phyloP scores from a whole-genome alignment of 257 asterid species.

The Solanum pennellii region DNA sequence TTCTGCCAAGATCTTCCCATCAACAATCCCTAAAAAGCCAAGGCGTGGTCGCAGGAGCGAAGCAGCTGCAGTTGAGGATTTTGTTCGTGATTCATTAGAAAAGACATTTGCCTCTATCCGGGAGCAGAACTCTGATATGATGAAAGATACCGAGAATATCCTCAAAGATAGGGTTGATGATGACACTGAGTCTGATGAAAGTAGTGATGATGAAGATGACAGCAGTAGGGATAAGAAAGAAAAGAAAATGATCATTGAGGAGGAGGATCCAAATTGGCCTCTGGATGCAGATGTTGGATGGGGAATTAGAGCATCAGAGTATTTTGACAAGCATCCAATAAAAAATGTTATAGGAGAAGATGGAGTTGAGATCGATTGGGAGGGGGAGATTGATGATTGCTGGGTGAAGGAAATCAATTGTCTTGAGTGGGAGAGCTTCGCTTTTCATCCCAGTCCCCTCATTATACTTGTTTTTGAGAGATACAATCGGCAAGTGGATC shows the following conservation, averaged over 20 bases:
- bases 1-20: slow-evolving; percentile 25
- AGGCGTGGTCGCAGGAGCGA: slow-evolving; percentile 87
- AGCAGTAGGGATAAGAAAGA: slow-evolving; percentile 9
- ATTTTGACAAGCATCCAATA: slow-evolving; percentile 74
- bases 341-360: slow-evolving; percentile 68
- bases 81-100: slow-evolving; percentile 47
- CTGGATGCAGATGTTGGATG: slow-evolving; percentile 92
- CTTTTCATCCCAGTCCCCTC: slow-evolving; percentile 93
- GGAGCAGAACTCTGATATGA: slow-evolving; percentile 55
- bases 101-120: slow-evolving; percentile 55
- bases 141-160: slow-evolving; percentile 40
- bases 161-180: slow-evolving; percentile 44
- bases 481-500: slow-evolving; percentile 56
- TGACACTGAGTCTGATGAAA: slow-evolving; percentile 12
- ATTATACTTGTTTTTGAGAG: slow-evolving; percentile 78
- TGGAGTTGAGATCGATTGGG: slow-evolving; percentile 83
- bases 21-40: slow-evolving; percentile 55
- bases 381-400: slow-evolving; percentile 75
- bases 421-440: slow-evolving; percentile 98
- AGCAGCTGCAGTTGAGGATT: slow-evolving; percentile 93
- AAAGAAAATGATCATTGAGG: slow-evolving; percentile 51
- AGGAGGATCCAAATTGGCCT: slow-evolving; percentile 94
- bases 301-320: slow-evolving; percentile 94
- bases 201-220: slow-evolving; percentile 25
- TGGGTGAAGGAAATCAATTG: slow-evolving; percentile 84